Conservation (phyloP, 2,329 filamentous ascomycete genomes). For the Ceratocystiopsis sp. region DNA sequence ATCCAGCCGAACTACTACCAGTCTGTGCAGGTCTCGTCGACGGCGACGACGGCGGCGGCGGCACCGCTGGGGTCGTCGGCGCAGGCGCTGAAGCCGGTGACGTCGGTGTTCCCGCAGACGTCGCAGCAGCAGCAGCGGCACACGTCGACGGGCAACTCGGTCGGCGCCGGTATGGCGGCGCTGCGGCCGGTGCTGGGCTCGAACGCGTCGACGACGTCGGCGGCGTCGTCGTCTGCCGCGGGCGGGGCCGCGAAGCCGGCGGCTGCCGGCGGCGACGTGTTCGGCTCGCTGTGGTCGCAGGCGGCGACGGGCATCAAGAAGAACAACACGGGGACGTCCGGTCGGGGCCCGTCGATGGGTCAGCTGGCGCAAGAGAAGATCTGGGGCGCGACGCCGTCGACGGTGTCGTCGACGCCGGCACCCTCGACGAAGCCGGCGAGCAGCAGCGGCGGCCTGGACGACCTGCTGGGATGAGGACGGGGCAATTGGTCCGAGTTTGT, state of each 20-base stretch:
- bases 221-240: slow-evolving; percentile 23
- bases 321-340: slow-evolving; percentile 40
- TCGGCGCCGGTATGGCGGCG: slow-evolving; percentile 13
- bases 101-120: slow-evolving; percentile 5
- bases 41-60: slow-evolving; percentile 9
- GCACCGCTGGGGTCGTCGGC: slow-evolving; percentile 11
- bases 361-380: slow-evolving; percentile 98
- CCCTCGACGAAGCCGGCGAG: slow-evolving; percentile 15
- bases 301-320: slow-evolving; percentile 64
- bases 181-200: slow-evolving; percentile 8
- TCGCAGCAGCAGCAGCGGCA: background rate
- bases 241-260: slow-evolving; percentile 26
- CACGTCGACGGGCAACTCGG: slow-evolving; percentile 11
- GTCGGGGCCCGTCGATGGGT: slow-evolving; percentile 65
- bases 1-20: slow-evolving; percentile 89
- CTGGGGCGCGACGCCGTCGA: slow-evolving; percentile 57
- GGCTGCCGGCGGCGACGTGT: slow-evolving; percentile 69
- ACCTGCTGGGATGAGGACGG: slow-evolving; percentile 26
- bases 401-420: slow-evolving; percentile 12
- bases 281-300: slow-evolving; percentile 71
- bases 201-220: background rate
- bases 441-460: slow-evolving; percentile 24
- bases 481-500: background rate
- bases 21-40: slow-evolving; percentile 38
- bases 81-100: slow-evolving; percentile 11